phyloP scores from a whole-genome alignment of 2,329 filamentous ascomycete genomes.

The Nemania abortiva region DNA sequence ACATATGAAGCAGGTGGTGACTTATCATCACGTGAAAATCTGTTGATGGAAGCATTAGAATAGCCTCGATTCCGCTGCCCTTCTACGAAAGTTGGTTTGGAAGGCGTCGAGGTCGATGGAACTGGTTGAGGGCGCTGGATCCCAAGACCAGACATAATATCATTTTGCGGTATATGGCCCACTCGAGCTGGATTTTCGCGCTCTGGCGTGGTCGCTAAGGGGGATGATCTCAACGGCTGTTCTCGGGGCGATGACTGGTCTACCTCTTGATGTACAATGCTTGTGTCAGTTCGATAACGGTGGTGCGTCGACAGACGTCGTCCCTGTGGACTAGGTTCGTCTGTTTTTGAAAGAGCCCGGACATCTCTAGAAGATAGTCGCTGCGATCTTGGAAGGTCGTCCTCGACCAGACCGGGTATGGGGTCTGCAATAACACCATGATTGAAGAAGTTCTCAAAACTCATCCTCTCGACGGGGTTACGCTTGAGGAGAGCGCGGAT shows the following conservation, averaged over 20 bases:
- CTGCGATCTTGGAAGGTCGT: constrained; percentile 70
- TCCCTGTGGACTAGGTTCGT: constrained; percentile 48
- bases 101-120: constrained; percentile 63
- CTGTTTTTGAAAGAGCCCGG: constrained; percentile 49
- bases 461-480: constrained; percentile 85
- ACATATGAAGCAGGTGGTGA: constrained; percentile 52
- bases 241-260: constrained; percentile 59
- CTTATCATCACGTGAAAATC: constrained; percentile 51
- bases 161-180: constrained; percentile 60
- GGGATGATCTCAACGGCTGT: constrained; percentile 57
- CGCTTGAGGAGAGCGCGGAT: constrained; percentile 86
- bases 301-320: constrained; percentile 56
- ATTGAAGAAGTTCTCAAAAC: constrained; percentile 86
- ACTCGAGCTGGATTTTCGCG: constrained; percentile 44
- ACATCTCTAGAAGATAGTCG: constrained; percentile 52
- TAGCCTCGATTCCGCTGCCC: constrained; percentile 55
- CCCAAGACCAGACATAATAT: constrained; percentile 63
- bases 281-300: constrained; percentile 56
- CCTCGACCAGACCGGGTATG: constrained; percentile 84
- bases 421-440: constrained; percentile 77
- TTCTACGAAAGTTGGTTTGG: constrained; percentile 54
- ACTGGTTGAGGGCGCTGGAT: constrained; percentile 62
- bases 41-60: constrained; percentile 57
- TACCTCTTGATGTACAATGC: constrained; percentile 52
- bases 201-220: constrained; percentile 59